A percentile compares a stretch with the other conserved stretches of the same genome.
Conservation (phyloP, 2,329 filamentous ascomycete genomes). For the Cryphonectria nitschkei region DNA sequence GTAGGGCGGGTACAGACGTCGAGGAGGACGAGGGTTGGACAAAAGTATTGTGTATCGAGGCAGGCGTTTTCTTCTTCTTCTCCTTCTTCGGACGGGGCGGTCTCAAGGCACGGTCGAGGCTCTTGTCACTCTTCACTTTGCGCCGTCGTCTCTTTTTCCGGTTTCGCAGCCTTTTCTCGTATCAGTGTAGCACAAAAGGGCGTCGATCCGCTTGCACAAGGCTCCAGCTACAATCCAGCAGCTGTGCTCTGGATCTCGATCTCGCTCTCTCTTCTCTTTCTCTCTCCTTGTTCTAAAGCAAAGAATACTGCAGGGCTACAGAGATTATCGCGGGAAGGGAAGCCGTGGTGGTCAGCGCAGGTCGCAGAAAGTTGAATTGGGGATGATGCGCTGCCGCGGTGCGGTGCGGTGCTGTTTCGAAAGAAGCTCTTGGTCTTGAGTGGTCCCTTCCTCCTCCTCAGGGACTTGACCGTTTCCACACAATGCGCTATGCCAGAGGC, state of each 20-base stretch:
- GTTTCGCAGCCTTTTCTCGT: neutral
- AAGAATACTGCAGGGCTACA: neutral
- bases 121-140: neutral
- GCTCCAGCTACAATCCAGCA: neutral
- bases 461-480: neutral
- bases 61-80: neutral
- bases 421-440: neutral
- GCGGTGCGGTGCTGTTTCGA: neutral
- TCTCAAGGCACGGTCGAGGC: neutral
- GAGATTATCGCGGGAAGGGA: neutral
- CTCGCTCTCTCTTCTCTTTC: neutral
- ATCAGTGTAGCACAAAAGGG: neutral
- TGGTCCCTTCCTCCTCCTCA: neutral
- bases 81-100: too few species aligned
- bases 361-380: neutral
- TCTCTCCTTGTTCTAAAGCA: neutral
- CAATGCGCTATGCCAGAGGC: neutral
- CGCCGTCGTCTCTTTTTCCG: neutral
- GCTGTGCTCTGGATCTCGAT: neutral
- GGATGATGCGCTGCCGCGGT: neutral
- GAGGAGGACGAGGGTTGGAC: constrained; percentile 1
- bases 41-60: neutral
- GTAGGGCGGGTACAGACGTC: neutral
- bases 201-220: neutral
- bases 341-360: neutral